phyloP scores from a whole-genome alignment of 2,329 filamentous ascomycete species.

The Diatrype stigma region DNA sequence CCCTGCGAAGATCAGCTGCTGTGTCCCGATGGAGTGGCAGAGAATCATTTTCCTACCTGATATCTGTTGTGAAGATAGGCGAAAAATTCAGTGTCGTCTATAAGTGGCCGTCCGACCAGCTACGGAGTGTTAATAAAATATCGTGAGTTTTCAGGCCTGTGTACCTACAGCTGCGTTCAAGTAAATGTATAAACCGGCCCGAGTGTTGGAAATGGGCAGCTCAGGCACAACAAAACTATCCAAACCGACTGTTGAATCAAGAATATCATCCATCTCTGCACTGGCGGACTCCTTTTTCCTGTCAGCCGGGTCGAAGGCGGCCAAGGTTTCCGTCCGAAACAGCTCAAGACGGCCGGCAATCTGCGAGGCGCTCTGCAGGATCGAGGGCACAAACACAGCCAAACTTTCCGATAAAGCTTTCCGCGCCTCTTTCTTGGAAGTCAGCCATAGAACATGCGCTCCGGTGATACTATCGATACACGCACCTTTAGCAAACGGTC shows the following conservation, averaged over 20 bases:
- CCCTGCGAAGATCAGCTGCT: conserved; percentile 46
- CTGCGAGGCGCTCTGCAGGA: conserved; percentile 53
- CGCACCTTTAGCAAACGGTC: conserved; percentile 50
- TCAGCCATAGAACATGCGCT: conserved; percentile 2
- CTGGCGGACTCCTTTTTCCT: conserved; percentile 47
- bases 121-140: conserved; percentile 35
- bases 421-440: conserved; percentile 35
- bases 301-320: conserved; percentile 49
- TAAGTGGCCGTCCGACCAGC: conserved; percentile 76
- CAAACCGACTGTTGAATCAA: conserved; percentile 53
- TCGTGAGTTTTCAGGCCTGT: neutral
- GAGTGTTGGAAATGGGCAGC: conserved; percentile 67
- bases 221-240: conserved; percentile 57
- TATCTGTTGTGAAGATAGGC: conserved; percentile 83
- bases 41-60: conserved; percentile 48
- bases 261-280: conserved; percentile 52
- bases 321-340: conserved; percentile 54
- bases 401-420: conserved; percentile 48
- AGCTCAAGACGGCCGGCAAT: conserved; percentile 51
- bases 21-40: neutral
- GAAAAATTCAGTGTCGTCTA: conserved; percentile 76
- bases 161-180: conserved; percentile 69
- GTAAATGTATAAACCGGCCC: conserved; percentile 81
- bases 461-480: conserved; percentile 5
- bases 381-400: conserved; percentile 49